Evolutionary conservation across 305 asterid species (phyloP).

Genomic region (Coffea humblotiana): DNA sequence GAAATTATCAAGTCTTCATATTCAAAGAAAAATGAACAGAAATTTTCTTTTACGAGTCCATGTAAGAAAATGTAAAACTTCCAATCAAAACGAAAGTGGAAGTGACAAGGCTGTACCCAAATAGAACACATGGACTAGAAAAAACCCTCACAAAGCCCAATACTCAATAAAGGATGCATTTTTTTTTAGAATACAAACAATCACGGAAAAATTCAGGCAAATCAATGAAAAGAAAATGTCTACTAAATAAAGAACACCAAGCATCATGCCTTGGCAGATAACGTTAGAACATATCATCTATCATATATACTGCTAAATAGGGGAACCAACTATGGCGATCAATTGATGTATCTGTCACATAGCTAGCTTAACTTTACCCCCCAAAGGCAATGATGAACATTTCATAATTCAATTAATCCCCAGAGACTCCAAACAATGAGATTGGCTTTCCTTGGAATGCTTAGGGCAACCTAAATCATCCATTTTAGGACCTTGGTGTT

Average conservation of each 20-base stretch:
- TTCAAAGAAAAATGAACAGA: constrained; percentile 1
- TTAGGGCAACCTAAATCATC: background rate
- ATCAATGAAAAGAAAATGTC: background rate
- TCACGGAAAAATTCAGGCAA: background rate
- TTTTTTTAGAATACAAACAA: background rate
- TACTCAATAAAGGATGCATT: background rate
- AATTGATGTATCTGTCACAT: background rate
- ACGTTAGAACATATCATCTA: background rate
- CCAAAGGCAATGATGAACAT: background rate
- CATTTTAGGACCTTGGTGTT: background rate
- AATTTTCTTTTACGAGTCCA: background rate
- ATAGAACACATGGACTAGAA: background rate
- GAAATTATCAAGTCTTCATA: too few relatives aligned
- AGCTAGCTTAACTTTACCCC: too few relatives aligned
- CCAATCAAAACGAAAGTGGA: background rate
- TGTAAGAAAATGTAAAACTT: background rate
- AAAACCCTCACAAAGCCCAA: background rate
- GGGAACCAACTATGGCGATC: background rate
- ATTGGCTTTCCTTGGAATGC: background rate
- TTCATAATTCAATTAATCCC: background rate
- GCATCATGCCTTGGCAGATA: background rate
- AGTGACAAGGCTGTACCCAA: background rate
- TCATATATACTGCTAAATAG: background rate
- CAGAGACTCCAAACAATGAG: background rate
- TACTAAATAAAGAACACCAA: background rate